Base-by-base conservation (phyloP, 2,329 filamentous ascomycete genomes). In the Ophiostoma montium region DNA sequence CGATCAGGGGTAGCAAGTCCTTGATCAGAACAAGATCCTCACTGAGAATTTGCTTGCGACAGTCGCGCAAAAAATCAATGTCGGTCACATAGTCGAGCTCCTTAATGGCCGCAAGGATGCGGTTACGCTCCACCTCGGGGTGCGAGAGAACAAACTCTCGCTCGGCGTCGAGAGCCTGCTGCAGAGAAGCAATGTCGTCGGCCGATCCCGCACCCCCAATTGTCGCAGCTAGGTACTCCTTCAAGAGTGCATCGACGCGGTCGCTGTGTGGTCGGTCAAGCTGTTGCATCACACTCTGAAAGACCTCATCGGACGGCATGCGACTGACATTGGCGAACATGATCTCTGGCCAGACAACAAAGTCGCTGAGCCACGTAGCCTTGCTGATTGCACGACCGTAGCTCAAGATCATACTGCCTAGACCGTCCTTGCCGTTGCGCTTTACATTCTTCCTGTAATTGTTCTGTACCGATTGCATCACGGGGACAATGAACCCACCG, bases 21-120 rank as follows among this genome's bases (percentile, higher is more conserved):
- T 47, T 39, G 5, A 58, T 41, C 5, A 58, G 31, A 5, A 53
- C 39, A 5, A 54, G 30, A 18, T 59, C 57, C 35, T 59, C 57
- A 2, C 49, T 45, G 6, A 57, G 38, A 13, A 56, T 50, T 32
- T 50, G 55, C 18, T 51, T 30, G 23, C 51, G 50, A 19, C 56
- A 59, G 0, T 23, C 48, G 1, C 45, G 51, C 35, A 55, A 21
- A n/a, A 57, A 52, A 2, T 47, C 27, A 3, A n/a, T 31, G 31
- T 47, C 48, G 7, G 49, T 46, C 27, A 55, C 45, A 35, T 51
- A 51, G 3, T 23, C 27, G 11, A 57, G 48, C 1, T 47, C 44
- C 11, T 50, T 46, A 12, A 59, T 55, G 4, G 43, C 38, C 5
- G 36, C 23, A 13, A 57, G 44, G 3, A 59, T 48, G 13, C 49